These are phyloP conservation scores for Pythium dissimile DNA, from an alignment of 352 stramenopile genomes.

Conservation along the genomic window DNA sequence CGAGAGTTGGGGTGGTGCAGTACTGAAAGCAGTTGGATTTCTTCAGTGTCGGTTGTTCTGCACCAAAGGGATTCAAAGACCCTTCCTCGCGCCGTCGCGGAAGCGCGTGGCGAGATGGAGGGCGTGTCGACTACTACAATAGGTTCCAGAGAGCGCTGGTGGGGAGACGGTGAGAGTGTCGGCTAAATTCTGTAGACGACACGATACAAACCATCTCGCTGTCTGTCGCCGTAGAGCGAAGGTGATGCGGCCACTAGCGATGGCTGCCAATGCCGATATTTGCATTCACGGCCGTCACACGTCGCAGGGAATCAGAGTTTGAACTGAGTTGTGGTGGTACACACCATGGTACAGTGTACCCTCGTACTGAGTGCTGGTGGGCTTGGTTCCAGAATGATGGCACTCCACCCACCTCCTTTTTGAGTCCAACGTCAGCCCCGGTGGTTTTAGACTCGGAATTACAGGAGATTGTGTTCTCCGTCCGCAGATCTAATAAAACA, in stretches of 20 bases:
- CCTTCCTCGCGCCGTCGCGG: neutral
- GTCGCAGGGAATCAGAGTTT: neutral
- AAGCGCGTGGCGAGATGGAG: neutral
- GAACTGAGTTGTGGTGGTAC: neutral
- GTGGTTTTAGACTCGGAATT: neutral
- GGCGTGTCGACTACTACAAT: too few species aligned
- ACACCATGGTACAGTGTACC: constrained; percentile 14
- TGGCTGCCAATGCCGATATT: too few species aligned
- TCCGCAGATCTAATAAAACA: neutral
- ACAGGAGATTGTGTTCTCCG: neutral
- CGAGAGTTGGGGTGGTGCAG: too few species aligned
- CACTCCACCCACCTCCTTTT: neutral
- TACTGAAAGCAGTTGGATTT: too few species aligned
- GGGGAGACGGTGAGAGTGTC: too few species aligned
- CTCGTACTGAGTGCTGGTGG: neutral
- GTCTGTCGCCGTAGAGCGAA: too few species aligned
- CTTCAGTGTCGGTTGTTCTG: neutral
- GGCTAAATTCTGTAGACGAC: too few species aligned
- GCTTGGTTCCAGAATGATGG: constrained; percentile 6
- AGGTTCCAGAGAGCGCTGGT: too few species aligned
- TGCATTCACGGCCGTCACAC: neutral
- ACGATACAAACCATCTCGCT: too few species aligned
- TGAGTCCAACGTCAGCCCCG: neutral
- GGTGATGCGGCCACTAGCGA: too few species aligned
- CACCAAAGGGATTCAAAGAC: neutral